A percentile compares a stretch with the other conserved stretches of the same genome.
phyloP scores from a whole-genome alignment of 768 basidiomycete genomes.

The Pleurotus salmoneostramineus region DNA sequence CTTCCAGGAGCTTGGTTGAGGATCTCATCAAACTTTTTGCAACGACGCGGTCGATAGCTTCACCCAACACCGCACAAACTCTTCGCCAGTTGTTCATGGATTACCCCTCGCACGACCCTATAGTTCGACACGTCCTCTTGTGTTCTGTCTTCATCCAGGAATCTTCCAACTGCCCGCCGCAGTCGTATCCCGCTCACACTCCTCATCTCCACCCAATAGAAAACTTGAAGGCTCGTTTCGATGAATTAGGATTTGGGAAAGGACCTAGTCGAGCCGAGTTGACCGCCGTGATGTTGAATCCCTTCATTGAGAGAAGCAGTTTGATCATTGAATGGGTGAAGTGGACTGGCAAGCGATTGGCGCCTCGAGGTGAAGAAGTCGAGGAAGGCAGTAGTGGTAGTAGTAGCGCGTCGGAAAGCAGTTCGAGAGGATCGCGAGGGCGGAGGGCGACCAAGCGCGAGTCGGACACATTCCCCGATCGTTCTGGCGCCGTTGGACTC shows the following conservation, averaged over 20 bases:
- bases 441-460: neutral
- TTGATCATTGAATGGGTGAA: slow-evolving; percentile 42
- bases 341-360: slow-evolving; percentile 20
- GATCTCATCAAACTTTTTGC: slow-evolving; percentile 73
- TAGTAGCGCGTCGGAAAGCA: neutral
- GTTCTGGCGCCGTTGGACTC: slow-evolving; percentile 20
- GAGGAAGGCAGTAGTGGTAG: neutral
- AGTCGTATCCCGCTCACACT: slow-evolving; percentile 7
- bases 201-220: slow-evolving; percentile 12
- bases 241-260: slow-evolving; percentile 42
- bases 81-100: slow-evolving; percentile 63
- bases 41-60: slow-evolving; percentile 63
- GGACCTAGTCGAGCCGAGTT: slow-evolving; percentile 3
- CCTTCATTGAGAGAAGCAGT: slow-evolving; percentile 60
- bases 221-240: slow-evolving; percentile 46
- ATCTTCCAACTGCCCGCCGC: slow-evolving; percentile 16
- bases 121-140: slow-evolving; percentile 71
- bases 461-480: slow-evolving; percentile 1
- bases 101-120: slow-evolving; percentile 57
- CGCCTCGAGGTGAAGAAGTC: slow-evolving; percentile 8
- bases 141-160: slow-evolving; percentile 52
- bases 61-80: slow-evolving; percentile 39
- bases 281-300: slow-evolving; percentile 49
- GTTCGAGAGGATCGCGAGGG: neutral
- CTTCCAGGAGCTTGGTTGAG: slow-evolving; percentile 46